Percentiles rank a stretch among this genome's conserved stretches.
These are phyloP conservation scores for Diphasiastrum complanatum DNA, from an alignment of 83 land plant species.

Conservation along the genomic window DNA sequence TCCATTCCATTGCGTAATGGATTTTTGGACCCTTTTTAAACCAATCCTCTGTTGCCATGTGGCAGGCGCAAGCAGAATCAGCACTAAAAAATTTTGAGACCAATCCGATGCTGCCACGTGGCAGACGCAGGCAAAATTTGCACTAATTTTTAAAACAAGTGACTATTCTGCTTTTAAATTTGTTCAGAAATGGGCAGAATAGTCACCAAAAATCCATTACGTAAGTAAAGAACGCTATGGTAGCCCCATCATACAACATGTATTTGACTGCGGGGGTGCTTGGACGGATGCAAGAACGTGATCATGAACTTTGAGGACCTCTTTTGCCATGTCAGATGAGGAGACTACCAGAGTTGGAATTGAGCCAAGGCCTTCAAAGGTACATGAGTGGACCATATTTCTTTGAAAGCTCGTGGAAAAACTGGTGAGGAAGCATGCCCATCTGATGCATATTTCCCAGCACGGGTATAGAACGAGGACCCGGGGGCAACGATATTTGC, in stretches of 20 bases:
- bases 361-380: slow-evolving; percentile 13
- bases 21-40: too few relatives aligned
- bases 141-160: too few relatives aligned
- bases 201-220: too few relatives aligned
- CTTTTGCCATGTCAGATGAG: slow-evolving; percentile 13
- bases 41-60: too few relatives aligned
- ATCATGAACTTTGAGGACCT: slow-evolving; percentile 16
- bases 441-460: slow-evolving; percentile 14
- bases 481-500: slow-evolving; percentile 22
- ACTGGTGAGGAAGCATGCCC: slow-evolving; percentile 20
- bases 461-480: slow-evolving; percentile 2
- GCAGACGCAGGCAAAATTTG: too few relatives aligned
- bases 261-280: background rate
- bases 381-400: slow-evolving; percentile 19
- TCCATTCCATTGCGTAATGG: too few relatives aligned
- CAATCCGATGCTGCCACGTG: too few relatives aligned
- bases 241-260: background rate
- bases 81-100: too few relatives aligned
- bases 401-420: slow-evolving; percentile 27
- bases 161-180: too few relatives aligned
- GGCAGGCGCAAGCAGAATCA: too few relatives aligned
- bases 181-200: too few relatives aligned
- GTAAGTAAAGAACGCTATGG: slow-evolving; percentile 8
- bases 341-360: slow-evolving; percentile 20
- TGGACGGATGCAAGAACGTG: slow-evolving; percentile 9